Evolutionary conservation across 306 rosid genomes (phyloP), one percentile per base, ranked within the genome.

Genomic region (Gleditsia sinensis): DNA sequence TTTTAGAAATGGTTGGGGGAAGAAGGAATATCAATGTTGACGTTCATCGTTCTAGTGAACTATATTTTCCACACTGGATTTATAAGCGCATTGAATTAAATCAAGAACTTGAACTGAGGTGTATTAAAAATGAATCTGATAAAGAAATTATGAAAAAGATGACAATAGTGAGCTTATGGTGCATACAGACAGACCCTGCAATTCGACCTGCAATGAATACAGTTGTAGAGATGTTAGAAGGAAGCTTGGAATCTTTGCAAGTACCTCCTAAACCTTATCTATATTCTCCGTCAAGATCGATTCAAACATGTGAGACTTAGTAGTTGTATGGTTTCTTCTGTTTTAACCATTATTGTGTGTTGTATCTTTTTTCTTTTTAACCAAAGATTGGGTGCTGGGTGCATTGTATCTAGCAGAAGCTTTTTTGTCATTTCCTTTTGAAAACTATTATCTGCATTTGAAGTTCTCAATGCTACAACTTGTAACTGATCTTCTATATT

Each of bases 31-130:
- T 12, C 12, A 42, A 42, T 42, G 49, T 42, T 12, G 49, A 42
- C 12, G 49, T 42, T 13, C 1, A 42, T 42, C 14, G 49, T 42
- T 12, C 2, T 13, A 14, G 49, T 12, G 49, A 42, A 42, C 3
- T 42, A 3, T 42, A 42, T 42, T 42, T 42, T 42, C 17, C 49
- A 42, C 49, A 42, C 14, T 42, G 17, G 6, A 42, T 42, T 42
- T 42, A 42, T 3, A 13, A 42, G 17, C 6, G 17, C 5, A 2
- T 42, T 42, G 49, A 42, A 14, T 14, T 42, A 13, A 65, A 79
- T 72, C 37, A 53, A 56, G 42, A 78, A 79, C 67, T 43, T 72
- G 0, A 79, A 78, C 9, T 63, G 55, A 13, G 17, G 49, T 42
- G 49, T 6, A 42, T 42, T 3, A 42, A 42, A 42, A 42, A 42